Conservation (phyloP, 2,329 filamentous ascomycete genomes). For the Parastagonospora avenae region DNA sequence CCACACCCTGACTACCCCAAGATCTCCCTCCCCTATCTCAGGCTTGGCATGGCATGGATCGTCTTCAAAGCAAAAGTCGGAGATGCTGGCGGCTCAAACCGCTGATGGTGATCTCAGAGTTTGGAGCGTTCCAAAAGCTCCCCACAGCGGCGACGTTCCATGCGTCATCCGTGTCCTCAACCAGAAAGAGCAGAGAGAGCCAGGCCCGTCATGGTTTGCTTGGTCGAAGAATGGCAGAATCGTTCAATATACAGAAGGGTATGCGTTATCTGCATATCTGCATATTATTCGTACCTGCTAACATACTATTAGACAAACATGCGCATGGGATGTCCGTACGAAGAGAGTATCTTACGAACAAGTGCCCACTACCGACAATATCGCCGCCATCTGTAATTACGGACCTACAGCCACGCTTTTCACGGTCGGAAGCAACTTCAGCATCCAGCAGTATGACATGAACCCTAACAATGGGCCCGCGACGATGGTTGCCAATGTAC, state of each 20-base stretch:
- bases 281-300: constrained; percentile 20
- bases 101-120: constrained; percentile 90
- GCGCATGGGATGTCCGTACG: constrained; percentile 97
- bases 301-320: constrained; percentile 68
- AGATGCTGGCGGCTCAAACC: constrained; percentile 95
- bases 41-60: constrained; percentile 94
- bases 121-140: constrained; percentile 91
- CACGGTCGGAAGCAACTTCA: constrained; percentile 84
- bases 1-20: constrained; percentile 85
- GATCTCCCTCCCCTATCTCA: constrained; percentile 84
- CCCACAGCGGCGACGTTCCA: constrained; percentile 71
- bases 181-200: constrained; percentile 72
- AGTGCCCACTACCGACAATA: constrained; percentile 81
- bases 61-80: constrained; percentile 92
- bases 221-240: constrained; percentile 99
- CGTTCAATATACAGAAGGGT: constrained; percentile 90
- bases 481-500: constrained; percentile 81
- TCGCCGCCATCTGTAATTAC: constrained; percentile 83
- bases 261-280: constrained; percentile 50
- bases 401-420: constrained; percentile 91
- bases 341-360: constrained; percentile 91
- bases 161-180: constrained; percentile 89
- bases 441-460: constrained; percentile 92
- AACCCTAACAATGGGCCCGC: constrained; percentile 69
- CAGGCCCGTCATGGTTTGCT: constrained; percentile 90